These are phyloP conservation scores for Beta lomatogona DNA, from an alignment of 179 eudicot genomes.

Conservation along the genomic window DNA sequence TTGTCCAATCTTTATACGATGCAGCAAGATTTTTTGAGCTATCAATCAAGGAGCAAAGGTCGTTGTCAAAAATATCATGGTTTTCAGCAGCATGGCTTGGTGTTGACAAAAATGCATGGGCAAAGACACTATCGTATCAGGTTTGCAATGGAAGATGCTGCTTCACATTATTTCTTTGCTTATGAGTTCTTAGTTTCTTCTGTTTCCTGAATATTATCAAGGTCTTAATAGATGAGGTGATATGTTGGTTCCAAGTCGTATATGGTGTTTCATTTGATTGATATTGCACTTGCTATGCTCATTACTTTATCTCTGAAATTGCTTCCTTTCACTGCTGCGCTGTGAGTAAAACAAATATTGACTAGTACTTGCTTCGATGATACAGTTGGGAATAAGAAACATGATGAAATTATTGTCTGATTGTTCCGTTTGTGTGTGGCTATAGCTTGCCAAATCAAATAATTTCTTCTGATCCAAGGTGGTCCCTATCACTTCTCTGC, in stretches of 20 bases:
- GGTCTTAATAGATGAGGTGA: background rate
- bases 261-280: background rate
- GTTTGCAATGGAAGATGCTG: slow-evolving; percentile 36
- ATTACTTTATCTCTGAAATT: background rate
- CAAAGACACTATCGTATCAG: slow-evolving; percentile 89
- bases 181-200: background rate
- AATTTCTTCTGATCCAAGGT: slow-evolving; percentile 9
- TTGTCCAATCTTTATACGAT: slow-evolving; percentile 84
- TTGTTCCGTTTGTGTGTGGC: background rate
- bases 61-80: slow-evolving; percentile 62
- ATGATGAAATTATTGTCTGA: background rate
- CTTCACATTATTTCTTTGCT: background rate
- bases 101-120: slow-evolving; percentile 79
- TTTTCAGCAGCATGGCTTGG: slow-evolving; percentile 94
- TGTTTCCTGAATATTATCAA: slow-evolving; percentile 1
- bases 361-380: background rate
- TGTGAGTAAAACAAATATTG: background rate
- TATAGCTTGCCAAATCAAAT: background rate
- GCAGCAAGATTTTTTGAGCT: slow-evolving; percentile 90
- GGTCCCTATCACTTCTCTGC: background rate
- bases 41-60: slow-evolving; percentile 65
- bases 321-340: background rate
- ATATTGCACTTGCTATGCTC: background rate
- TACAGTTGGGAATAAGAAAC: background rate
- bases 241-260: background rate